A percentile compares a stretch with the other conserved stretches of the same genome.
phyloP scores from a whole-genome alignment of 768 basidiomycete genomes.

The Psilocybe subaeruginosa region DNA sequence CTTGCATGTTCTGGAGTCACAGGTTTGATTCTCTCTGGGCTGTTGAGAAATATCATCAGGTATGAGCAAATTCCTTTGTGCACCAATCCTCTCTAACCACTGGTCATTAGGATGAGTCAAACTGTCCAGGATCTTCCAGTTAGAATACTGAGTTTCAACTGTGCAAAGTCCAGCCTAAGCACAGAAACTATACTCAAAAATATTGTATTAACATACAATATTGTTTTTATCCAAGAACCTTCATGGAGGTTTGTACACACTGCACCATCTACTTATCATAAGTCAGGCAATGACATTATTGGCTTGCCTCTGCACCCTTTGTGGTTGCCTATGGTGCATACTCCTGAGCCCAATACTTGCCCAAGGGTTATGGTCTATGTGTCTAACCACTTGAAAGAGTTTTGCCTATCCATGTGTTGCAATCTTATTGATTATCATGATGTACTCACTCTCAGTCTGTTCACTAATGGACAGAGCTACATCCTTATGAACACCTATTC shows the following conservation, averaged over 20 bases:
- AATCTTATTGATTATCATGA: constrained; percentile 10
- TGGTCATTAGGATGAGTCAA: not conserved
- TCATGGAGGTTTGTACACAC: no score
- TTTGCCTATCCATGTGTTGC: not conserved
- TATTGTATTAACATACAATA: no score
- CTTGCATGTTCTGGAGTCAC: not conserved
- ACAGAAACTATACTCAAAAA: not conserved
- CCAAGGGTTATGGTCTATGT: not conserved
- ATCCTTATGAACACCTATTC: constrained; percentile 1
- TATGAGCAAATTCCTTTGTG: no score
- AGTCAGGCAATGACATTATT: not conserved
- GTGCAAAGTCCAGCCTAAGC: not conserved
- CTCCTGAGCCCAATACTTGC: not conserved
- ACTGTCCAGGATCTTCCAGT: not conserved
- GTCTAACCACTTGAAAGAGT: not conserved
- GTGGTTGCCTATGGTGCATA: constrained; percentile 1
- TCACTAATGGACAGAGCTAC: not conserved
- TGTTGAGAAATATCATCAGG: no score
- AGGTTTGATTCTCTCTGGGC: no score
- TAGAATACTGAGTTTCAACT: not conserved
- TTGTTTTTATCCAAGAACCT: no score
- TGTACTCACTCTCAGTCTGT: not conserved
- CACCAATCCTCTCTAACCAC: not conserved
- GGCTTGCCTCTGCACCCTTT: not conserved
- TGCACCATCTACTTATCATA: not conserved